phyloP scores from a whole-genome alignment of 306 rosid genomes.

The Sindora glabra region DNA sequence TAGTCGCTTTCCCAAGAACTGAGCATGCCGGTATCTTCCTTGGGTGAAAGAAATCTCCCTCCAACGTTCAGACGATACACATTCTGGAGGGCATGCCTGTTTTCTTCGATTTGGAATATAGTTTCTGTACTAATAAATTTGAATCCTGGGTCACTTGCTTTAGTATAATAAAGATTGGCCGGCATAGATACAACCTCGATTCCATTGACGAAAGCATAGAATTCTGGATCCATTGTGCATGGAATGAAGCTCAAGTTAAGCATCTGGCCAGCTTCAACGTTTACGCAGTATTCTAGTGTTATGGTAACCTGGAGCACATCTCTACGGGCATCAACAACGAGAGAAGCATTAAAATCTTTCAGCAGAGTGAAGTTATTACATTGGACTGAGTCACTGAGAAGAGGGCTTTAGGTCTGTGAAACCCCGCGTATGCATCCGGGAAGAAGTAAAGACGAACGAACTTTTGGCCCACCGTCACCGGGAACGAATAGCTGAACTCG shows the following conservation, averaged over 20 bases:
- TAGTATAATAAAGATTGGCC: slow-evolving; percentile 35
- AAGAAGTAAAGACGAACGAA: slow-evolving; percentile 38
- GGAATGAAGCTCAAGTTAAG: slow-evolving; percentile 41
- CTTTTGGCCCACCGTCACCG: slow-evolving; percentile 21
- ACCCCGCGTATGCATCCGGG: slow-evolving; percentile 7
- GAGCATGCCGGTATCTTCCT: slow-evolving; percentile 20
- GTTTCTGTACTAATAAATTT: neutral
- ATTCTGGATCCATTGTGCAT: neutral
- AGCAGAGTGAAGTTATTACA: slow-evolving; percentile 21
- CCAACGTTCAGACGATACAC: slow-evolving; percentile 22
- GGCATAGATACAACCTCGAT: slow-evolving; percentile 80
- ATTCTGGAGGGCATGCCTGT: slow-evolving; percentile 13
- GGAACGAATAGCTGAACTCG: slow-evolving; percentile 41
- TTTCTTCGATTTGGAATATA: neutral
- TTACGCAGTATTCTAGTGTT: slow-evolving; percentile 32
- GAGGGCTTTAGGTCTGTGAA: slow-evolving; percentile 7
- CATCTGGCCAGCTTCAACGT: slow-evolving; percentile 12
- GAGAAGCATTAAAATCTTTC: slow-evolving; percentile 31
- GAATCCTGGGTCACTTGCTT: neutral
- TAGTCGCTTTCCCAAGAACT: slow-evolving; percentile 7
- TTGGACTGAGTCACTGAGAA: slow-evolving; percentile 28
- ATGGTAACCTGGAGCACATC: neutral
- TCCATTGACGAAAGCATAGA: slow-evolving; percentile 61
- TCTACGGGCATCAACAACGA: slow-evolving; percentile 3
- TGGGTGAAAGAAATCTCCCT: neutral